Conservation (phyloP, 306 rosid genomes). For the Fragaria nilgerrensis region DNA sequence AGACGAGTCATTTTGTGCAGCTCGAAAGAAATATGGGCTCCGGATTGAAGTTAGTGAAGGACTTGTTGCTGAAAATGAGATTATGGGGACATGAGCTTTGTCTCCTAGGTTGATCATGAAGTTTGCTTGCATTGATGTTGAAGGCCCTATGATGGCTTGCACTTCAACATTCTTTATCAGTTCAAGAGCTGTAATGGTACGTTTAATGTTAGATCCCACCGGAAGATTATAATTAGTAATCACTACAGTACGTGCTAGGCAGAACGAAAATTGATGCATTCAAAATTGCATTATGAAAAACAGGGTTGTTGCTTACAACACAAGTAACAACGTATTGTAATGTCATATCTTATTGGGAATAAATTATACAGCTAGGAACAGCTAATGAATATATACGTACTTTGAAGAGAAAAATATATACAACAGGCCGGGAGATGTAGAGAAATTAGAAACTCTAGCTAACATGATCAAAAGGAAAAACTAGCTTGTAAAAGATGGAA, state of each 20-base stretch:
- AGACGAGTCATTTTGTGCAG: constrained; percentile 4
- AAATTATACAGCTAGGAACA: not conserved
- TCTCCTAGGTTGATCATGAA: constrained; percentile 1
- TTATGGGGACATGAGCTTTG: not conserved
- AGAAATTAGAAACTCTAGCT: not conserved
- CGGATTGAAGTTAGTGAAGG: not conserved
- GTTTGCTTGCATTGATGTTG: not conserved
- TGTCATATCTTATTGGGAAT: too few relatives aligned
- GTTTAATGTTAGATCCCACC: not conserved
- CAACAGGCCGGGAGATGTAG: not conserved
- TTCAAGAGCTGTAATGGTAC: not conserved
- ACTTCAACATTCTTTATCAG: constrained; percentile 2
- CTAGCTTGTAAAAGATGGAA: not conserved
- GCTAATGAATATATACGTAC: not conserved
- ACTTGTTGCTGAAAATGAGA: constrained; percentile 4
- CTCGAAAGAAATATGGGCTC: not conserved
- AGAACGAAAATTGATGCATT: not conserved
- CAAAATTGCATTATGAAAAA: not conserved
- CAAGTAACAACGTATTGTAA: not conserved
- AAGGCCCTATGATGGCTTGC: constrained; percentile 6
- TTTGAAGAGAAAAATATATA: too few relatives aligned
- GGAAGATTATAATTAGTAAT: not conserved
- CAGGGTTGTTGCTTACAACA: not conserved
- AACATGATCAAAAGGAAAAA: not conserved
- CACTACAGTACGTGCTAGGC: not conserved